Conservation (phyloP, 441 rosid genomes). For the Monsonia emarginata region DNA sequence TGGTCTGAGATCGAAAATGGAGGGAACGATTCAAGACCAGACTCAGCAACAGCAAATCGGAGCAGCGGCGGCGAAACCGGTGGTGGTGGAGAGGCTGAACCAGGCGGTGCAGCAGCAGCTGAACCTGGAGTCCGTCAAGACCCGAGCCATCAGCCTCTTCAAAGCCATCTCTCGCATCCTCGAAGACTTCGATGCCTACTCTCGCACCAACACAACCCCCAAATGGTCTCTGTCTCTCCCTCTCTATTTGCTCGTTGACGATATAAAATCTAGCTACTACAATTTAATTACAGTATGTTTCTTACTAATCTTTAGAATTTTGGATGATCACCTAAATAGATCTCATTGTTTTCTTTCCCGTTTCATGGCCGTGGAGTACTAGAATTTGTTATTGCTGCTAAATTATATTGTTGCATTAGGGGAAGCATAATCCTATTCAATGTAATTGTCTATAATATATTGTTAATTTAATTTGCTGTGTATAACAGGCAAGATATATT, state of each 20-base stretch:
- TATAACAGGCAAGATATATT: conserved; percentile 71
- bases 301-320: not conserved
- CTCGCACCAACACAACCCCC: conserved; percentile 69
- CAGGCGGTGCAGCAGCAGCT: conserved; percentile 53
- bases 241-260: not conserved
- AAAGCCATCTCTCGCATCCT: conserved; percentile 80
- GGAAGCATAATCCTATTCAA: not conserved
- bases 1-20: conserved; percentile 23
- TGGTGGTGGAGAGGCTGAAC: conserved; percentile 54
- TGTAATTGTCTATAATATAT: not conserved
- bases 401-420: not conserved
- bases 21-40: conserved; percentile 39
- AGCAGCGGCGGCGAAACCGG: conserved; percentile 12
- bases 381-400: not conserved
- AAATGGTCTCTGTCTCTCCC: conserved; percentile 43
- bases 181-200: conserved; percentile 69
- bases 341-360: too few species aligned
- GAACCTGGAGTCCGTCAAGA: conserved; percentile 65
- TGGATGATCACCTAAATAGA: too few species aligned
- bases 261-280: too few species aligned
- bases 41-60: conserved; percentile 31
- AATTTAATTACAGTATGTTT: too few species aligned
- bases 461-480: not conserved
- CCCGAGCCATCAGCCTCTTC: conserved; percentile 64
- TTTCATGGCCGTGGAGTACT: too few species aligned